Evolutionary conservation across 2,329 filamentous ascomycete species (phyloP), one percentile per base, ranked within the genome.

Genomic region (Parasarocladium wereldwijsianum): DNA sequence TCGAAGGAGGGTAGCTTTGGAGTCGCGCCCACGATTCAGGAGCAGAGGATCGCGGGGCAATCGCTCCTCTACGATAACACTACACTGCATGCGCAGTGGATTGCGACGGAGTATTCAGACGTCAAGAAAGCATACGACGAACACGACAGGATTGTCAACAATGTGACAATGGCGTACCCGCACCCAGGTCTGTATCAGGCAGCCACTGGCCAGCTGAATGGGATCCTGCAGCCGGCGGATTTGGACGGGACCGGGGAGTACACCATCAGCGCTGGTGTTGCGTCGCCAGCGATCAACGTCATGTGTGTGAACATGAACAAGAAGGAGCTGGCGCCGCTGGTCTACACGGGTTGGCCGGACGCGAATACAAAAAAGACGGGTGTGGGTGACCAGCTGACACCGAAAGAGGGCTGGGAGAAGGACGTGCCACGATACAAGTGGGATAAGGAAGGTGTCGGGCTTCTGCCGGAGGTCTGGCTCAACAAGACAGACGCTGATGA

Each of bases 111-210:
- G 2, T 52, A 61, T 7, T 52, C 61, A 19, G 58, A 81, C 32
- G 63, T 73, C 12, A 58, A 60, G 0, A 47, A 54, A 4, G 53
- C 60, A 0, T 76, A 63, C 4, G 44, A 58, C 4, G 44, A 58
- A 8, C 47, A 68, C 31, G 52, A 57, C 0, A 61, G 78, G 16
- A 60, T 78, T 21, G 57, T 87, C 41, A 81, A 85, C 45, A 85
- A 86, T 38, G 70, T 84, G 16, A 80, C 76, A 0, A 60, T 86
- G 39, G 78, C 79, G 0, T 76, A 86, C 65, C 82, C 82, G 0
- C 82, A 90, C 41, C 60, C 73, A 4, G 57, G 76, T 0, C 62
- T 90, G 0, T 71, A 78, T 19, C 51, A 58, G 9, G 80, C 81
- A 1, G 73, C 76, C 0, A 65, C 58, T 7, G 58, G 76, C 38